phyloP scores from a whole-genome alignment of 2,329 filamentous ascomycete species.

The Neofusicoccum umdonicola region DNA sequence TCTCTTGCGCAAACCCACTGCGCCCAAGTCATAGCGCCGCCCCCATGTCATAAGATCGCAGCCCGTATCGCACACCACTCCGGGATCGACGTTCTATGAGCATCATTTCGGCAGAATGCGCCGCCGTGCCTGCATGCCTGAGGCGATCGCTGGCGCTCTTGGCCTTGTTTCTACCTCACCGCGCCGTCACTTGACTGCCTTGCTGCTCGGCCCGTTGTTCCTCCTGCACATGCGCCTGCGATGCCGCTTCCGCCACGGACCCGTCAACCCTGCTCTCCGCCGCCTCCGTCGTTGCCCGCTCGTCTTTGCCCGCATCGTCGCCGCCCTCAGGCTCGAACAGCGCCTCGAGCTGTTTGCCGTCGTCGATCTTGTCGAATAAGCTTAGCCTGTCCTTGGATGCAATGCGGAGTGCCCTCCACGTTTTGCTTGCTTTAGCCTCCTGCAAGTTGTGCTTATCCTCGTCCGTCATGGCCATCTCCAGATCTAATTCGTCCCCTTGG shows the following conservation, averaged over 20 bases:
- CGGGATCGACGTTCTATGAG: conserved; percentile 15
- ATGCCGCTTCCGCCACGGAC: conserved; percentile 32
- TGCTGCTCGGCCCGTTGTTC: conserved; percentile 35
- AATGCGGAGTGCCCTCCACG: conserved; percentile 83
- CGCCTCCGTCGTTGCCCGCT: conserved; percentile 32
- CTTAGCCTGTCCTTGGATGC: conserved; percentile 71
- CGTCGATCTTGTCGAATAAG: conserved; percentile 83
- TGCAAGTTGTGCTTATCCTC: conserved; percentile 58
- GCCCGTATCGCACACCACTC: conserved; percentile 12
- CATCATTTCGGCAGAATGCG: conserved; percentile 17
- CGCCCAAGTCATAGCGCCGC: conserved; percentile 6
- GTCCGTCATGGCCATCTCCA: conserved; percentile 72
- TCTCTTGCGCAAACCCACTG: conserved; percentile 11
- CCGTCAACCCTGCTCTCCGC: conserved; percentile 35
- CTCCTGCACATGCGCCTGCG: conserved; percentile 36
- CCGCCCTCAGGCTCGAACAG: conserved; percentile 45
- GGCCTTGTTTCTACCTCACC: conserved; percentile 24
- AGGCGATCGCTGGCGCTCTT: conserved; percentile 27
- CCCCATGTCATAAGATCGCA: conserved; percentile 16
- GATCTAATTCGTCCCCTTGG: conserved; percentile 76
- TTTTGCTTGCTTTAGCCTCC: conserved; percentile 80
- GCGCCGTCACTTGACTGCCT: conserved; percentile 37
- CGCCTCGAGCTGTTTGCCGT: conserved; percentile 65
- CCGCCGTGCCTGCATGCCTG: conserved; percentile 20
- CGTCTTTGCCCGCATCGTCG: conserved; percentile 30